Base-by-base conservation (phyloP, 345 rosid genomes). In the Clarkia xantiana region DNA sequence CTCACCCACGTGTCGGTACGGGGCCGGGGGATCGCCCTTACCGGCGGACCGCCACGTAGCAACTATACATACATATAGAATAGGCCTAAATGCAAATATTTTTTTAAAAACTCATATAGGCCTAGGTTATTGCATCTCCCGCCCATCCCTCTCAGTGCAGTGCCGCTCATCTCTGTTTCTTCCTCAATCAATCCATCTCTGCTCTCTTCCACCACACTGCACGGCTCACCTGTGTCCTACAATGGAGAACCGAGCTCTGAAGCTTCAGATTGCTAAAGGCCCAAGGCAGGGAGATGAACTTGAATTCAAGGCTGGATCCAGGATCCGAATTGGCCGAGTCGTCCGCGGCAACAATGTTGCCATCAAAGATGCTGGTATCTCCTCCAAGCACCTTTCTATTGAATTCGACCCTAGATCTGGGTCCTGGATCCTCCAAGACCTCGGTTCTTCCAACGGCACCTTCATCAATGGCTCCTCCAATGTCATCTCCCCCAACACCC, bases 391-490 rank as follows among this genome's bases (percentile, higher is more conserved):
- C 67, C 71, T 86, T 19, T 12, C 58, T 0, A 77, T 90, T 66
- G 78, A 39, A 12, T 71, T 68, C 29, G 70, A 53, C 9, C 63
- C 67, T 16, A 71, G 47, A 18, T 86, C 86, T 0, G 82, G 76
- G 1, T 74, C 73, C 40, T 91, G 98, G 94, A 41, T 62, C 50
- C 44, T 86, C 57, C 68, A 53, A 29, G 96, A 90, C 57, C 77
- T 83, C 5, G 80, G 69, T 17, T 91, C 96, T 55, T 91, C 94
- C 47, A 91, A 91, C 47, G 98, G 98, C 18, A 86, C 96, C 10
- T 9, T 54, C 14, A 44, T 90, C 53, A 83, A 83, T 58, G 60
- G 25, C 10, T 67, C 80, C 48, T 22, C 53, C 13, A 6, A 11
- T 18, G 50, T 1, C 8, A 7, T 91, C 57, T 51, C 70, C 8